Base-by-base conservation (phyloP, 169 alveolate species). In the Pseudocohnilembus persalinus region DNA sequence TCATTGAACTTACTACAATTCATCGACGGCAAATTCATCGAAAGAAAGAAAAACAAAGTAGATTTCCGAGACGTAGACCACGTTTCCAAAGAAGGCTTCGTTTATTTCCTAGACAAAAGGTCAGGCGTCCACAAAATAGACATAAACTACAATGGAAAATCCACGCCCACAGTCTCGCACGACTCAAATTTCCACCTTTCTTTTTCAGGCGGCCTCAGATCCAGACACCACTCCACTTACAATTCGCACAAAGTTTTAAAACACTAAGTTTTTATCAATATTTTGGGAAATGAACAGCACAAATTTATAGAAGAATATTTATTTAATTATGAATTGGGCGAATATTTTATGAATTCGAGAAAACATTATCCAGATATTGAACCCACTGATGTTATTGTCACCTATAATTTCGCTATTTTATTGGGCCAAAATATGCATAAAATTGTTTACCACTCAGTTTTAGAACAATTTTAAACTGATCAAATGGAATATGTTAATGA, bases 351-450 rank as follows among this genome's bases (percentile, higher is more conserved):
- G 20, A 49, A 49, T 49, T 49, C 68, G 68, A 49, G 20, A 49
- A 49, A 20, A 49, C 68, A 49, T 49, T 49, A 49, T 20, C 4
- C 68, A 49, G 68, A 49, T 49, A 49, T 49, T 49, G 20, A 49
- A 20, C 26, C 68, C 68, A 82, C 30, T 73, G 32, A 74, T 73
- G 87, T 82, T 24, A 34, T 30, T 73, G 87, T 82, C 1, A 73
- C 75, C 35, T 80, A 72, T n/a, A 78, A 82, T 63, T 82, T 73
- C 29, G 87, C 87, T 31, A 80, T 82, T 73, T 35, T 82, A 33
- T 29, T 82, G n/a, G 87, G 87, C n/a, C 81, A 82, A 30, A 80
- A 82, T 74, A 81, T 73, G 1, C 87, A 82, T 34, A 82, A 82
- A 75, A 82, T 82, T 1, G 74, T 82, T 35, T 82, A 82, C 75